phyloP scores from a whole-genome alignment of 1,284 basidiomycete genomes.

The Leccinum solheimii region DNA sequence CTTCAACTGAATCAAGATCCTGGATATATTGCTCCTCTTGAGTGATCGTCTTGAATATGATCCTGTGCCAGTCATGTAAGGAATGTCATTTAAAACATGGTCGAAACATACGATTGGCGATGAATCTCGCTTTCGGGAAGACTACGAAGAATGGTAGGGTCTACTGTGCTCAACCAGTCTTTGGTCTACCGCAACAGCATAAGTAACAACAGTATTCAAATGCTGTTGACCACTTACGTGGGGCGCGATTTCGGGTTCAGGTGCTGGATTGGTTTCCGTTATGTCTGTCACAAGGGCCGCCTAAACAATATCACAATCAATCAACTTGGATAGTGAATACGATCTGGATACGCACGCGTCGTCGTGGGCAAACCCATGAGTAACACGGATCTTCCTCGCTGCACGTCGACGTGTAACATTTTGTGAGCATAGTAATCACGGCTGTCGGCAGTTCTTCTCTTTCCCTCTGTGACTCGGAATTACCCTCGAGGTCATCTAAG shows the following conservation, averaged over 20 bases:
- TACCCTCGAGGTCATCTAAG: slow-evolving; percentile 80
- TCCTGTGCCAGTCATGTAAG: slow-evolving; percentile 42
- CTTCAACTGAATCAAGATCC: slow-evolving; percentile 85
- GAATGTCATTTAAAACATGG: background rate
- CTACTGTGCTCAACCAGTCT: slow-evolving; percentile 77
- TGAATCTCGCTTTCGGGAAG: slow-evolving; percentile 79
- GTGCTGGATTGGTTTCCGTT: slow-evolving; percentile 20
- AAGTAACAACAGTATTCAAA: slow-evolving; percentile 19
- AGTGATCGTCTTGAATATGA: slow-evolving; percentile 89
- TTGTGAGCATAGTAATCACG: slow-evolving; percentile 76
- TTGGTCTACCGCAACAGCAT: slow-evolving; percentile 38
- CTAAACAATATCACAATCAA: slow-evolving; percentile 16
- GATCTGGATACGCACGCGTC: slow-evolving; percentile 47
- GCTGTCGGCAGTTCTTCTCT: slow-evolving; percentile 83
- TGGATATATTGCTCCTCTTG: slow-evolving; percentile 91
- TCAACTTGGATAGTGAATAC: slow-evolving; percentile 8
- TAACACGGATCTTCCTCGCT: slow-evolving; percentile 70
- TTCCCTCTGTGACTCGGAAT: slow-evolving; percentile 55
- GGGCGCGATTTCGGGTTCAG: slow-evolving; percentile 28
- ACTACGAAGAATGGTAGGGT: slow-evolving; percentile 64
- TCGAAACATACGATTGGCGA: slow-evolving; percentile 68
- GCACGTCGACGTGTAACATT: slow-evolving; percentile 85
- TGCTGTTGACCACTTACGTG: slow-evolving; percentile 24
- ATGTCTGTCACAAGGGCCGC: slow-evolving; percentile 13
- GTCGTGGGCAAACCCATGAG: slow-evolving; percentile 66